Conservation (phyloP, 108 stramenopile species). For the Cyclotella sp. region DNA sequence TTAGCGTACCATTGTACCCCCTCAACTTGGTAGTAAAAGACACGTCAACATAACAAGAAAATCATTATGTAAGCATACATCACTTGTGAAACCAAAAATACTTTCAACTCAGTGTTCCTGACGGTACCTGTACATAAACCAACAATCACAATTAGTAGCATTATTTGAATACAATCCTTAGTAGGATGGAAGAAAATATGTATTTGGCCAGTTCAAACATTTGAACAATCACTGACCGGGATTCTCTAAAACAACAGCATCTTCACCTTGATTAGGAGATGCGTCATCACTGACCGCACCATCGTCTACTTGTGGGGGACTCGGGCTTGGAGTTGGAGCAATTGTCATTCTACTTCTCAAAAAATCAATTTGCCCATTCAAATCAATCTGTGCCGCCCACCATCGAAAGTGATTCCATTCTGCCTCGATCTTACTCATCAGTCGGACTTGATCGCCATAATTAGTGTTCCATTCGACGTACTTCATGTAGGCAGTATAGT, state of each 20-base stretch:
- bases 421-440: slow-evolving; percentile 16
- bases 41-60: no score
- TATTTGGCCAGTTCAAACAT: background rate
- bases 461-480: slow-evolving; percentile 47
- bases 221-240: slow-evolving; percentile 16
- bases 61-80: no score
- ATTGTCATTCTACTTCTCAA: slow-evolving; percentile 25
- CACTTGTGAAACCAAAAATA: background rate
- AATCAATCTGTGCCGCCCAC: slow-evolving; percentile 48
- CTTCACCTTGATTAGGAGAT: background rate
- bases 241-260: background rate
- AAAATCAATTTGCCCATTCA: slow-evolving; percentile 34
- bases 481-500: slow-evolving; percentile 39
- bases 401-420: slow-evolving; percentile 40
- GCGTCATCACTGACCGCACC: background rate
- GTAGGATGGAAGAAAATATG: background rate
- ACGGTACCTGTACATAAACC: background rate
- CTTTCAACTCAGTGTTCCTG: background rate
- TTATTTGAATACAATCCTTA: background rate
- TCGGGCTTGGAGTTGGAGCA: background rate
- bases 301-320: slow-evolving; percentile 1
- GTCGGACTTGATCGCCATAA: slow-evolving; percentile 28
- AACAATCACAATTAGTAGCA: background rate
- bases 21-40: no score
- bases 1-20: background rate